These are phyloP conservation scores for Chaetomium fimeti DNA, from an alignment of 495 filamentous ascomycete species.

Conservation along the genomic window DNA sequence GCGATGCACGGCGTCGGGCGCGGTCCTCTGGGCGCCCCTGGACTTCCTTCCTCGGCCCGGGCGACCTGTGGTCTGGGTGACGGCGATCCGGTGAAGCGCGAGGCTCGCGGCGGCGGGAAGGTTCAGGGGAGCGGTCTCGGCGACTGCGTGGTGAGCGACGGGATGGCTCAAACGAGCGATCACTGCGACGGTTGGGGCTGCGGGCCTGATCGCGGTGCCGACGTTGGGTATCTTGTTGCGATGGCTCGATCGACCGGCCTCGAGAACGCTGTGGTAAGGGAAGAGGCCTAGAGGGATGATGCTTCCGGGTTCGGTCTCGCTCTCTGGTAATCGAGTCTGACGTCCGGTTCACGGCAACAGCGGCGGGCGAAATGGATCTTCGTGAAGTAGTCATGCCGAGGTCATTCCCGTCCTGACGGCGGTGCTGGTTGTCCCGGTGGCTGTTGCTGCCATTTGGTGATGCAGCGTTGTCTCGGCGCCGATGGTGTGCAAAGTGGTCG, in stretches of 20 bases:
- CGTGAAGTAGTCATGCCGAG: conserved; percentile 44
- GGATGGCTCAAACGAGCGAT: conserved; percentile 31
- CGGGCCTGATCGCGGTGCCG: conserved; percentile 32
- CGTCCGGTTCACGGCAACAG: conserved; percentile 35
- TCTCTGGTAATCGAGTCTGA: conserved; percentile 28
- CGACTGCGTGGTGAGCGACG: conserved; percentile 30
- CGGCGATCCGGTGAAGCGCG: conserved; percentile 34
- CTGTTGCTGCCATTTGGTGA: conserved; percentile 39
- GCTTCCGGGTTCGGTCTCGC: conserved; percentile 24
- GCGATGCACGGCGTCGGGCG: conserved; percentile 30
- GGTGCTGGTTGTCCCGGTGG: conserved; percentile 30
- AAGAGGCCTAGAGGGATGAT: conserved; percentile 16
- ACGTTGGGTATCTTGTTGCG: conserved; percentile 22
- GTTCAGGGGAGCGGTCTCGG: conserved; percentile 38
- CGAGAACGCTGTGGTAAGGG: conserved; percentile 17
- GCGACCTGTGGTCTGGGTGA: conserved; percentile 16
- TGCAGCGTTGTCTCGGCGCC: conserved; percentile 35
- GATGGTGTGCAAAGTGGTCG: conserved; percentile 32
- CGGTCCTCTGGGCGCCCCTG: conserved; percentile 7
- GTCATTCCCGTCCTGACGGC: conserved; percentile 33
- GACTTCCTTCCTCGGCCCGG: conserved; percentile 31
- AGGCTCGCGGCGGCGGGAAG: conserved; percentile 36
- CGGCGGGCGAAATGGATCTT: conserved; percentile 34
- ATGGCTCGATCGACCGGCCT: conserved; percentile 20
- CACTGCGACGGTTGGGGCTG: conserved; percentile 36